Base-by-base conservation (phyloP, 306 rosid genomes). In the Castanea sativa region DNA sequence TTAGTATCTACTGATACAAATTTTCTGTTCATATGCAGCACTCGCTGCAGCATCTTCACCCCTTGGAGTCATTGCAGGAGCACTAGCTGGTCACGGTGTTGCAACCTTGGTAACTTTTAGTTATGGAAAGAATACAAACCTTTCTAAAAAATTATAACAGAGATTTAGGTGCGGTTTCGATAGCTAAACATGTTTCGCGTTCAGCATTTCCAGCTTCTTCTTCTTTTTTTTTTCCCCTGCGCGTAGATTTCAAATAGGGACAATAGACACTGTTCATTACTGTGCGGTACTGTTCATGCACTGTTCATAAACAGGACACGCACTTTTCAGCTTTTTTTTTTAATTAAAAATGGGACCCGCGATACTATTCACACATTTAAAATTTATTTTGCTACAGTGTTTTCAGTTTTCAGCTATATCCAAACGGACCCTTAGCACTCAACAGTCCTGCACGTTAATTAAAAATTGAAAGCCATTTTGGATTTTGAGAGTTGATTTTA, bases 1-100 rank as follows among this genome's bases (percentile, higher is more conserved):
- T 19, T 41, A 49, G 55, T 35, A 25, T 78, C 21, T 35, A 45
- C 53, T 35, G 1, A 65, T 58, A 21, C 81, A 79, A 78, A 65
- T 33, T 64, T 73, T 78, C 53, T 65, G 35, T 30, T 65, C 78
- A 74, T 73, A 45, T 85, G 83, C 88, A 93, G 99, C 98, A 80
- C 98, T 93, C 76, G 96, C 98, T 77, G 98, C 99, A 21, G 98
- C 99, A 73, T 91, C 99, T 83, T 93, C 98, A 77, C 98, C 97
- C 67, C 88, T 93, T 76, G 97, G 99, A 83, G 99, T 93, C 84
- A 89, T 96, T 76, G 98, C 89, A 6, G 98, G 99, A 86, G 93
- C 99, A 35, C 89, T 93, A 51, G 98, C 97, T 5, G 98, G 98
- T 83, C 97, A 93, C 51, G 94, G 96, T 35, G 93, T 85, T 60